Evolutionary conservation across 208 protist species (phyloP).

Genomic region (Trypanosoma caninum): DNA sequence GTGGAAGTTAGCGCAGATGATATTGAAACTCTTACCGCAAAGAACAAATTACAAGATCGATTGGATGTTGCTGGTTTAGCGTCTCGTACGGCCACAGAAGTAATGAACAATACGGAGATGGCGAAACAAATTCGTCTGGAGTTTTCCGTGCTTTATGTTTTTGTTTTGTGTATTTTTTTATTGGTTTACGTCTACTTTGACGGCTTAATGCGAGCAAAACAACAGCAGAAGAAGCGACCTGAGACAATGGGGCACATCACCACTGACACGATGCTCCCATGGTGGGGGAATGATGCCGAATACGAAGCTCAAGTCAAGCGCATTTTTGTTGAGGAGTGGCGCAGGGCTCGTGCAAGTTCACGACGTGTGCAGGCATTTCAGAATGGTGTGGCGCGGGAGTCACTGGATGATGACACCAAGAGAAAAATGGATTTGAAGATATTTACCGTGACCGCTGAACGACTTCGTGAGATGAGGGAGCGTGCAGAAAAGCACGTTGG

Average conservation of each 20-base stretch:
- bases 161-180: slow-evolving; percentile 45
- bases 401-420: slow-evolving; percentile 63
- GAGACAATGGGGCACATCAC: slow-evolving; percentile 62
- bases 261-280: slow-evolving; percentile 83
- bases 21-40: slow-evolving; percentile 76
- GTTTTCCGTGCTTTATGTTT: slow-evolving; percentile 50
- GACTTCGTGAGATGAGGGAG: slow-evolving; percentile 67
- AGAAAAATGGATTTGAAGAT: slow-evolving; percentile 82
- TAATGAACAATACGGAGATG: slow-evolving; percentile 85
- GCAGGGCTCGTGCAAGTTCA: slow-evolving; percentile 58
- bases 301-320: slow-evolving; percentile 89
- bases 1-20: slow-evolving; percentile 50
- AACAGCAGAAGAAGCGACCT: slow-evolving; percentile 45
- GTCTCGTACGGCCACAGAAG: slow-evolving; percentile 68
- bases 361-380: slow-evolving; percentile 66
- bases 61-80: slow-evolving; percentile 72
- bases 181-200: slow-evolving; percentile 65
- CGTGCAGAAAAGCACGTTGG: slow-evolving; percentile 56
- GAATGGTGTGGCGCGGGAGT: slow-evolving; percentile 74
- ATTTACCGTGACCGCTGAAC: slow-evolving; percentile 79
- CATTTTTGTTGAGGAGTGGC: slow-evolving; percentile 88
- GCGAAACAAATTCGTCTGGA: slow-evolving; percentile 59
- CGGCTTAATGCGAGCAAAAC: slow-evolving; percentile 43
- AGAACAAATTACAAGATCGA: slow-evolving; percentile 68
- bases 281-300: slow-evolving; percentile 86